phyloP scores from a whole-genome alignment of 2,329 filamentous ascomycete genomes.

The Calonectria ilicicola region DNA sequence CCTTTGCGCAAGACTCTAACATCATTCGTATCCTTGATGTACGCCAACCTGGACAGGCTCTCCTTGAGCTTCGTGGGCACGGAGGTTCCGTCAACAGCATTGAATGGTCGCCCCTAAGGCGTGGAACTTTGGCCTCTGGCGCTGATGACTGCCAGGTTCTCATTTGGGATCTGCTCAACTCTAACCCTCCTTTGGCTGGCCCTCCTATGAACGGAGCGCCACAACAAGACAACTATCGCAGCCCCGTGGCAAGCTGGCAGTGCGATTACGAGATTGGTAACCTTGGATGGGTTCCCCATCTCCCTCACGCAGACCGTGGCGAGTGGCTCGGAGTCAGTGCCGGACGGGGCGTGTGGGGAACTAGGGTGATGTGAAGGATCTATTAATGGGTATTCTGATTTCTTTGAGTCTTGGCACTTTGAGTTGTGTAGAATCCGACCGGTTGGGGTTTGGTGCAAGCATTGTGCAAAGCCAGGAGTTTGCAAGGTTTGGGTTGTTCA shows the following conservation, averaged over 20 bases:
- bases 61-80: slow-evolving; percentile 93
- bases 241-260: slow-evolving; percentile 82
- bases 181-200: slow-evolving; percentile 55
- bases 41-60: slow-evolving; percentile 92
- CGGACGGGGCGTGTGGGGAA: slow-evolving; percentile 85
- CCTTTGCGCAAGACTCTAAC: slow-evolving; percentile 93
- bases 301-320: slow-evolving; percentile 75
- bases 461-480: slow-evolving; percentile 44
- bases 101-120: slow-evolving; percentile 91
- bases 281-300: slow-evolving; percentile 84
- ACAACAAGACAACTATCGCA: slow-evolving; percentile 68
- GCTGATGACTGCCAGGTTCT: slow-evolving; percentile 93
- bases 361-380: slow-evolving; percentile 56
- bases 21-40: slow-evolving; percentile 96
- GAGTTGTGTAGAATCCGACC: slow-evolving; percentile 40
- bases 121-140: slow-evolving; percentile 91
- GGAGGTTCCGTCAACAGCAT: slow-evolving; percentile 88
- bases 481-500: slow-evolving; percentile 34
- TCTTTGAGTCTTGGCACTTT: slow-evolving; percentile 31
- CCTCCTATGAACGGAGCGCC: slow-evolving; percentile 62
- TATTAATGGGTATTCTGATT: slow-evolving; percentile 29
- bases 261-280: slow-evolving; percentile 91
- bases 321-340: slow-evolving; percentile 89
- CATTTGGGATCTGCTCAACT: slow-evolving; percentile 90
- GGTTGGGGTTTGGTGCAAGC: slow-evolving; percentile 40